These are phyloP conservation scores for Phytophthora meadii DNA, from an alignment of 352 stramenopile species.

Conservation along the genomic window DNA sequence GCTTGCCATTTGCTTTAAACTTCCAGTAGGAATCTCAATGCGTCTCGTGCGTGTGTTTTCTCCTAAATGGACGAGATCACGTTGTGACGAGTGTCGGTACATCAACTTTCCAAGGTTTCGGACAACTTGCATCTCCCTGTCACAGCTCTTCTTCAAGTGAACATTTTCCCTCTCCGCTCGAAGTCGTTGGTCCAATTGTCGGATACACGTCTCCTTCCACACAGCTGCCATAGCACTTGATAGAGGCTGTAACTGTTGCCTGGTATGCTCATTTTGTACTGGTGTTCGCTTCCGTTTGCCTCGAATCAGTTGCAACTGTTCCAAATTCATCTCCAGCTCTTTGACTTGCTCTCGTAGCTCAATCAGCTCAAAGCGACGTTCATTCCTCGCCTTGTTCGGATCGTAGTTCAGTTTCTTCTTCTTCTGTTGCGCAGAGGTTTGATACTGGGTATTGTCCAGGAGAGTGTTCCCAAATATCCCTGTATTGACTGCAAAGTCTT, in stretches of 20 bases:
- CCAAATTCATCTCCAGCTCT: constrained; percentile 23
- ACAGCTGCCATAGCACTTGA: neutral
- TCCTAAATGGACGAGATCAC: constrained; percentile 7
- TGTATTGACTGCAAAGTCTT: neutral
- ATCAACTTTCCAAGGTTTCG: constrained; percentile 27
- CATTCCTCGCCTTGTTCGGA: constrained; percentile 35
- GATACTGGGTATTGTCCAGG: too few species aligned
- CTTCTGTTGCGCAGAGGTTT: neutral
- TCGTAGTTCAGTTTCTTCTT: constrained; percentile 31
- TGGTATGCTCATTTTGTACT: neutral
- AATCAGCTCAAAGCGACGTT: constrained; percentile 21
- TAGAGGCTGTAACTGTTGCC: neutral
- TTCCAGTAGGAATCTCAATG: constrained; percentile 20
- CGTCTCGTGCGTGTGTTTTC: constrained; percentile 15
- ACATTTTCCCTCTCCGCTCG: constrained; percentile 1
- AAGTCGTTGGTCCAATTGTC: constrained; percentile 24
- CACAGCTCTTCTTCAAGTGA: constrained; percentile 15
- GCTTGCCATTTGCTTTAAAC: constrained; percentile 11
- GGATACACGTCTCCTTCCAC: constrained; percentile 22
- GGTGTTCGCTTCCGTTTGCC: neutral
- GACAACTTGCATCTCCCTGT: constrained; percentile 10
- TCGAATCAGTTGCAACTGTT: constrained; percentile 17
- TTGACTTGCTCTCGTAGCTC: constrained; percentile 15
- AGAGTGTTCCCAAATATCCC: neutral
- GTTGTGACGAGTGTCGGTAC: constrained; percentile 8